phyloP scores from a whole-genome alignment of 495 filamentous ascomycete genomes.

The Delitschia confertaspora region DNA sequence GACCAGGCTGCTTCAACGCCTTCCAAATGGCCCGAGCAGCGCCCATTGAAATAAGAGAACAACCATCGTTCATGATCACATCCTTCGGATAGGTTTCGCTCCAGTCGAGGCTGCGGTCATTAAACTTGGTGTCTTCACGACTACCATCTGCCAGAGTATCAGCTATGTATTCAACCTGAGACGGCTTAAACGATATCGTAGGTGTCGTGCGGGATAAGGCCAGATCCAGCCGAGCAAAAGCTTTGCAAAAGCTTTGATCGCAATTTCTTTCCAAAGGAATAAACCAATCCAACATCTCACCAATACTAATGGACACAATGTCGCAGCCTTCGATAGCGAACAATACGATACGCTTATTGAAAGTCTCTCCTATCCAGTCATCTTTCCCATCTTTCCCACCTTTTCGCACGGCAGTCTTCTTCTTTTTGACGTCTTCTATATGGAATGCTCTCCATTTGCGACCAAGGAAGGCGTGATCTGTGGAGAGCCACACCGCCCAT shows the following conservation, averaged over 20 bases:
- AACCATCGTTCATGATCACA: constrained; percentile 33
- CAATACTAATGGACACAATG: constrained; percentile 10
- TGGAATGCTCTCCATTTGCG: constrained; percentile 30
- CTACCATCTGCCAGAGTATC: constrained; percentile 24
- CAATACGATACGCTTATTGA: constrained; percentile 17
- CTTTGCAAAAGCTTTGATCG: constrained; percentile 31
- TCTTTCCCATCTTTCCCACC: not conserved
- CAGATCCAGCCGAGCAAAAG: constrained; percentile 33
- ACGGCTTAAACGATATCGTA: constrained; percentile 24
- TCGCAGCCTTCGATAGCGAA: constrained; percentile 22
- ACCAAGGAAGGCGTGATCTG: constrained; percentile 28
- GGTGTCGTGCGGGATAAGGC: constrained; percentile 28
- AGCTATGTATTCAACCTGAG: constrained; percentile 21
- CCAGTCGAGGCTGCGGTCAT: constrained; percentile 24
- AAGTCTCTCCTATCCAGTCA: constrained; percentile 4
- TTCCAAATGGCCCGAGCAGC: constrained; percentile 23
- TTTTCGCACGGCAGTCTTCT: constrained; percentile 5
- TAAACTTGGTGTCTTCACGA: constrained; percentile 27
- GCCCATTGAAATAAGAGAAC: constrained; percentile 27
- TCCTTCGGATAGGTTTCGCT: constrained; percentile 3
- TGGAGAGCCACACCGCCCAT: constrained; percentile 23
- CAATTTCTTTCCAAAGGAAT: constrained; percentile 28
- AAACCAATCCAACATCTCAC: constrained; percentile 31
- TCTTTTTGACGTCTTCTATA: constrained; percentile 23
- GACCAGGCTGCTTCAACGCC: constrained; percentile 7